Conservation (phyloP, 2,329 filamentous ascomycete species). For the Penicillium sp. region DNA sequence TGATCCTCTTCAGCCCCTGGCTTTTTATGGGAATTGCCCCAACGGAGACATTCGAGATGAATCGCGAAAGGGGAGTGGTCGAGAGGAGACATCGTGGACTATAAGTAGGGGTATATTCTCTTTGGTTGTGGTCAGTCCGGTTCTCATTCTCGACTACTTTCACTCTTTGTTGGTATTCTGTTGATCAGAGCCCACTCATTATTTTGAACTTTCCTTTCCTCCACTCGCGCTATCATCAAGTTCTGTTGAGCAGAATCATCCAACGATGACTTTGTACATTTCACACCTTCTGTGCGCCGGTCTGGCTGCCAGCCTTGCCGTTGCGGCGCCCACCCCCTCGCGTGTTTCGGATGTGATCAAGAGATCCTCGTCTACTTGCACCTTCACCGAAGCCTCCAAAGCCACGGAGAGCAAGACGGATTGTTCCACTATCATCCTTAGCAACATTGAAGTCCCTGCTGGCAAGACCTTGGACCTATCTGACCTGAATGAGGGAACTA, state of each 20-base stretch:
- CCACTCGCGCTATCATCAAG: constrained; percentile 1
- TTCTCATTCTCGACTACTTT: not conserved
- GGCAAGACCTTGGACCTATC: constrained; percentile 14
- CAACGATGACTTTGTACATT: constrained; percentile 21
- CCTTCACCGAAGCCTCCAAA: constrained; percentile 53
- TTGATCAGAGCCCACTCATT: constrained; percentile 1
- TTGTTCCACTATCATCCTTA: constrained; percentile 52
- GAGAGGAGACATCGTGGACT: not conserved
- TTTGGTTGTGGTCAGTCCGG: not conserved
- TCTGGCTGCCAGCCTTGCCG: constrained; percentile 21
- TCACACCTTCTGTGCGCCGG: constrained; percentile 15
- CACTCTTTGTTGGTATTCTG: not conserved
- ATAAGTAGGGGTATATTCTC: not conserved
- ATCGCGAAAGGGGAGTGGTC: not conserved
- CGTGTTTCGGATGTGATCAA: constrained; percentile 21
- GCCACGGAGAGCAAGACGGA: constrained; percentile 51
- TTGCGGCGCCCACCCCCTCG: constrained; percentile 25
- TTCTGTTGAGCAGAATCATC: constrained; percentile 25
- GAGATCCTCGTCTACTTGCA: constrained; percentile 46
- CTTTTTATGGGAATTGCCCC: not conserved
- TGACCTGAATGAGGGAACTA: constrained; percentile 11
- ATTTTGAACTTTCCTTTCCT: not conserved
- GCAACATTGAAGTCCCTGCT: constrained; percentile 22
- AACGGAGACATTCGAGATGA: not conserved
- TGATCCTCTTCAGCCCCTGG: not conserved